phyloP scores from a whole-genome alignment of 23 red algal genomes.

The Pyropia yezoensis region DNA sequence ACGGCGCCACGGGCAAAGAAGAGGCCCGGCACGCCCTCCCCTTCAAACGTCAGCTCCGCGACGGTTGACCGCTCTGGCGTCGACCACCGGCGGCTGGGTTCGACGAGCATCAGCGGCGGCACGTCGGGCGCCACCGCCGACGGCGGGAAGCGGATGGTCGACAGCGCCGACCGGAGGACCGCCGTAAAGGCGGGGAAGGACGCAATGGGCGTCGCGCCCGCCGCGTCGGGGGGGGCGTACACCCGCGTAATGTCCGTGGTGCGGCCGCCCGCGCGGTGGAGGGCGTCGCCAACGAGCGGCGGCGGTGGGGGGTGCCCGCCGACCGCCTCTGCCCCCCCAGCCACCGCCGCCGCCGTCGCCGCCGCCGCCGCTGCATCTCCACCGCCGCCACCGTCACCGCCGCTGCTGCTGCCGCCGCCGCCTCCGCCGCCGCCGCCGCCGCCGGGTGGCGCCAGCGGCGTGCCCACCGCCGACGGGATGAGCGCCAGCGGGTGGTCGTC shows the following conservation, averaged over 20 bases:
- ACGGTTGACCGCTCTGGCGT: slow-evolving; percentile 5
- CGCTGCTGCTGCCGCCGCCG: background rate
- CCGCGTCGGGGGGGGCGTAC: slow-evolving; percentile 7
- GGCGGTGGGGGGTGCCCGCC: background rate
- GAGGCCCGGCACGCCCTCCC: slow-evolving; percentile 13
- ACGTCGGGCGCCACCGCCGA: slow-evolving; percentile 11
- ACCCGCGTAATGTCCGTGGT: slow-evolving; percentile 17
- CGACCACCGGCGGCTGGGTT: slow-evolving; percentile 28
- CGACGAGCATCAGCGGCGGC: slow-evolving; percentile 56
- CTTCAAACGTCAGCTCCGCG: slow-evolving; percentile 40
- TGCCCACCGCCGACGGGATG: slow-evolving; percentile 43
- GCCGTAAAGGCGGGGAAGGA: background rate
- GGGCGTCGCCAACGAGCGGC: slow-evolving; percentile 18
- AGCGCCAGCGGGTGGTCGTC: slow-evolving; percentile 52
- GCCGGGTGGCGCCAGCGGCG: background rate
- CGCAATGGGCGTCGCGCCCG: background rate
- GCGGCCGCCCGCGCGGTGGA: slow-evolving; percentile 3
- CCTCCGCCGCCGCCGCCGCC: background rate
- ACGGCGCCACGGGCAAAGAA: slow-evolving; percentile 47
- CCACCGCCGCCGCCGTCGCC: background rate
- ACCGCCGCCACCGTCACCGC: background rate
- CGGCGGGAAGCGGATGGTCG: background rate
- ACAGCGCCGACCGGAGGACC: background rate
- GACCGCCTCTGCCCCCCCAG: background rate
- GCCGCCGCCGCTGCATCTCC: too few relatives aligned